Base-by-base conservation (phyloP, 2,329 filamentous ascomycete species). In the Aspergillus brunneoviolaceus region DNA sequence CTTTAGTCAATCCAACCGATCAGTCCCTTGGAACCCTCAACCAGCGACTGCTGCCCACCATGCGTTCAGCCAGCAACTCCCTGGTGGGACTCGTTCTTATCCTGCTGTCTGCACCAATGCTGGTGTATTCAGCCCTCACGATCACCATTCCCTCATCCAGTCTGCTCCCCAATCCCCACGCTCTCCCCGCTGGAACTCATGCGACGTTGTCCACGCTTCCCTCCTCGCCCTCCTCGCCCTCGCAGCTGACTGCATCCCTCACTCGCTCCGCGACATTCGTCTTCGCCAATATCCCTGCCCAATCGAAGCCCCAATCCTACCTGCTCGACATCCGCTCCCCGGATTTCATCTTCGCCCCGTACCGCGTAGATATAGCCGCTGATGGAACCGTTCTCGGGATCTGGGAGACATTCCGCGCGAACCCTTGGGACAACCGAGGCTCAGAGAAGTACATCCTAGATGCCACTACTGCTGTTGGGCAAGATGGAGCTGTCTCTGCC, bases 401-500 rank as follows among this genome's bases (percentile, higher is more conserved):
- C 29, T 95, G 90, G 89, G 90, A 94, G 80, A 96, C 92, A 27
- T 96, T 88, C 74, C 83, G 92, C 51, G 92, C 92, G 0, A 94
- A 96, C 69, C 90, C 95, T 67, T 97, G 94, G 92, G 87, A 82
- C 19, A 96, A 96, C 73, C 89, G 87, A 71, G 94, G 93, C 16
- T 56, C 64, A 14, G 81, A 81, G 50, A 82, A 80, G 58, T 76
- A 76, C 51, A 66, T 78, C 50, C 77, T 69, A 5, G 65, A 69
- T 60, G 52, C 67, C 16, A 62, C 67, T 49, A 61, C 60, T 51
- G 60, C 60, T 45, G 65, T 63, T 5, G 64, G 60, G 48, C 76
- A 19, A 78, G 25, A 16, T 42, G 27, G n/a, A 49, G 16, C 6
- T 31, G 11, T 19, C 14, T 31, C 10, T 11, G 16, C 9, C 19